Evolutionary conservation across 179 eudicot genomes (phyloP), one percentile per base, ranked within the genome.

Genomic region (Silene coronaria): DNA sequence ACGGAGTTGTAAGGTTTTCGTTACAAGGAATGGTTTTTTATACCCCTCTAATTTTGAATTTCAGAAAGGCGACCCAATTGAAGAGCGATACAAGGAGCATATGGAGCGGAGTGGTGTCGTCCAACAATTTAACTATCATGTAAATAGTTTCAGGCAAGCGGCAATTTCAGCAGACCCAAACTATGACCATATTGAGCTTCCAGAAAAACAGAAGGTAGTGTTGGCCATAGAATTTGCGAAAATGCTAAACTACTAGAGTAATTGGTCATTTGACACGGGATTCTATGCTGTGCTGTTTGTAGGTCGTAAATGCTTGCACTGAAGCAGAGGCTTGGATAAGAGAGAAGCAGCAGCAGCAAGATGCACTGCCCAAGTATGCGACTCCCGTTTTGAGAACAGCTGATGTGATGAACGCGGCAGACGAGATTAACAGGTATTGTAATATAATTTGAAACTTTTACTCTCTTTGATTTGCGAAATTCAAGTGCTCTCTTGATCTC

Each of bases 21-120:
- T 13, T 53, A 17, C 7, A 4, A 53, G 19, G 6, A 3, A 9
- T 42, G 13, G 0, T 11, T 42, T 10, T 42, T 42, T 11, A 5
- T 38, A 36, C 45, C 2, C 4, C 2, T 17, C 17, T 51, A 51
- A 14, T 17, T 51, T 17, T 53, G 58, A 53, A 72, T 26, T 83
- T 71, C 88, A 94, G 98, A 86, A 76, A 85, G 98, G 98, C 71
- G 92, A 90, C 28, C 97, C 96, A 2, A 87, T 92, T 73, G 98
- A 92, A 82, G 89, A 88, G 76, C 97, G 96, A 0, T 89, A 77
- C 89, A 89, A 85, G 83, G 96, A 94, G 76, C 78, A 86, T 58
- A 48, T 80, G 48, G 97, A 89, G 77, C 84, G 96, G 71, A 94
- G 90, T 76, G 5, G 82, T 19, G 75, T 79, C 67, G 58, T 88